phyloP scores from a whole-genome alignment of 2,329 filamentous ascomycete species.

The Drechslera avenae region DNA sequence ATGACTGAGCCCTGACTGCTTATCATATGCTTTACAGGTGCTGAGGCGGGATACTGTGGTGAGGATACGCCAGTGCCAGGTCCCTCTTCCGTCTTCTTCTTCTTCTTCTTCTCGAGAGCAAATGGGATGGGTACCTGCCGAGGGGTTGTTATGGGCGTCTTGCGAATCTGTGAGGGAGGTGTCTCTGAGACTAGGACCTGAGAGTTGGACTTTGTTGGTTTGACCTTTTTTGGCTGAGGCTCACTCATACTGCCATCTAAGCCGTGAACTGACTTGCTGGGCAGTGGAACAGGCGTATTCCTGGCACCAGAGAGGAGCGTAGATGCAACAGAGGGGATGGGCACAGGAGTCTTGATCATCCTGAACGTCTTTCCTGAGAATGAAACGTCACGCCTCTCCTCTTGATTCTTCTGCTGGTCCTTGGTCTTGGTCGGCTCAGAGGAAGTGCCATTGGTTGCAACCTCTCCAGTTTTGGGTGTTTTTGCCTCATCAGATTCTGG shows the following conservation, averaged over 20 bases:
- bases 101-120: constrained; percentile 10
- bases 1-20: constrained; percentile 8
- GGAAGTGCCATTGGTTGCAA: background rate
- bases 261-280: background rate
- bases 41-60: background rate
- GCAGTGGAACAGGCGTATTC: constrained; percentile 13
- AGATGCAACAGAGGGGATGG: background rate
- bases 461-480: background rate
- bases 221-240: background rate
- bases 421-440: constrained; percentile 2
- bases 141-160: background rate
- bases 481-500: background rate
- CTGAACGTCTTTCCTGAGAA: background rate
- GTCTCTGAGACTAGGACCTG: constrained; percentile 21
- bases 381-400: background rate
- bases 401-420: background rate
- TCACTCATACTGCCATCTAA: background rate
- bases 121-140: constrained; percentile 20
- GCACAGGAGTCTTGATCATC: constrained; percentile 1
- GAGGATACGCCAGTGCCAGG: constrained; percentile 3
- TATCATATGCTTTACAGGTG: background rate
- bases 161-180: constrained; percentile 16
- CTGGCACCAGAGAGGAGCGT: constrained; percentile 4
- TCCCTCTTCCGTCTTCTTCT: constrained; percentile 1
- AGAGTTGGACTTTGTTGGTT: background rate